Base-by-base conservation (phyloP, 352 stramenopile species). In the Phytophthora palmivora region DNA sequence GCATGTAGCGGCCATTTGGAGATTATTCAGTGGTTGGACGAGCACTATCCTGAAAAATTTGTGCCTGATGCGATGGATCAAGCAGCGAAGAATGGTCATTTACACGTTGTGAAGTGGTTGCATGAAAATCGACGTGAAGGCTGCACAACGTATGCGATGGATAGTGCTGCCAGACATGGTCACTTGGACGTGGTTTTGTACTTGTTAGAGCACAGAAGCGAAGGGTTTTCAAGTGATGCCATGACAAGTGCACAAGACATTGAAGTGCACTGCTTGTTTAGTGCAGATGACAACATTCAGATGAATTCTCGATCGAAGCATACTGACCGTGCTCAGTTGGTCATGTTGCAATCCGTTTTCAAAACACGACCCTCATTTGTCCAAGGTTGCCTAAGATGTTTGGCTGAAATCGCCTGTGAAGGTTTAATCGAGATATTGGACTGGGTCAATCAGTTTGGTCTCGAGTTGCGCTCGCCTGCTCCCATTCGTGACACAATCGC, bases 381-480 rank as follows among this genome's bases (percentile, higher is more conserved):
- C 6, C 30, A 34, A 12, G 30, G 30, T 34, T 34, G 30, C 11
- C 30, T 34, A 7, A 34, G 30, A 34, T 14, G 30, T 34, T 34
- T 34, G 30, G 30, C 30, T 34, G 10, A 34, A 4, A 34, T 34
- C 7, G 30, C 30, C 24, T 34, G 11, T 11, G 2, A 18, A 24
- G 39, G 26, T 4, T 34, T 41, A 21, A 34, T 58, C 37, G 36
- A 39, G 10, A 42, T 58, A 2, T 34, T 58, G 10, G 16, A 58
- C 39, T 58, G 51, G 51, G 2, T 45, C 5, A 37, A 43, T 1
- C 52, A 24, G 18, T 43, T 60, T 16, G 39, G 28, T 10, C 41
- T 50, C 3, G 7, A 60, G 21, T 16, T 60, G 28, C n/a, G 33
- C 3, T 36, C 52, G 16, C 9, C 14, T 3, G 33, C 16, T 36